A percentile compares a stretch with the other conserved stretches of the same genome.
Conservation (phyloP, 495 filamentous ascomycete species). For the Arthonia radiata region DNA sequence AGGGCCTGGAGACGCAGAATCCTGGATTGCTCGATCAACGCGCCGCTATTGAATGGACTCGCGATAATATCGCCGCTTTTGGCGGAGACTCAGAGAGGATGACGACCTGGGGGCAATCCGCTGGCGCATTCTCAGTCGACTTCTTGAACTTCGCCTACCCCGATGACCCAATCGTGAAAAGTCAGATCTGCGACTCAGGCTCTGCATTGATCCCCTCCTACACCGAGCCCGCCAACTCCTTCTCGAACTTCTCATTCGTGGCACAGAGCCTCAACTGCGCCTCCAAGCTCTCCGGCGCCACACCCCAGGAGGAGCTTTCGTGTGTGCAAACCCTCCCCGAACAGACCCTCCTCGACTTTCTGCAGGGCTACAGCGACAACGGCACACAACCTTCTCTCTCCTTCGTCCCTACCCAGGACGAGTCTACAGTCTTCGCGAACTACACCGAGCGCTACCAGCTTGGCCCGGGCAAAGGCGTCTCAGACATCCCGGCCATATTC, state of each 20-base stretch:
- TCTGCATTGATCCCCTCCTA: slow-evolving; percentile 13
- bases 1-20: slow-evolving; percentile 14
- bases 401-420: slow-evolving; percentile 14
- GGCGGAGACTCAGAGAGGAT: slow-evolving; percentile 29
- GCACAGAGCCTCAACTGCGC: slow-evolving; percentile 21
- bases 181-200: slow-evolving; percentile 22
- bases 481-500: slow-evolving; percentile 8
- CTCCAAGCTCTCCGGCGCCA: slow-evolving; percentile 14
- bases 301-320: slow-evolving; percentile 14
- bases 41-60: slow-evolving; percentile 16
- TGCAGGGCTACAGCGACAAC: slow-evolving; percentile 4
- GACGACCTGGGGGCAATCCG: slow-evolving; percentile 24
- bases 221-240: slow-evolving; percentile 10
- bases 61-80: slow-evolving; percentile 22
- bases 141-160: slow-evolving; percentile 21
- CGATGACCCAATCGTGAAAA: slow-evolving; percentile 19
- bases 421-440: slow-evolving; percentile 18
- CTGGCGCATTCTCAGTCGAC: slow-evolving; percentile 18
- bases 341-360: slow-evolving; percentile 17
- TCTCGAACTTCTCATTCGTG: slow-evolving; percentile 21
- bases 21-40: slow-evolving; percentile 41
- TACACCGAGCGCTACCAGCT: slow-evolving; percentile 18
- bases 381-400: slow-evolving; percentile 6
- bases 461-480: too few relatives aligned
- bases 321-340: slow-evolving; percentile 21